A percentile compares a stretch with the other conserved stretches of the same genome.
Evolutionary conservation across 208 protist genomes (phyloP).

Genomic region (Leishmania mexicana): DNA sequence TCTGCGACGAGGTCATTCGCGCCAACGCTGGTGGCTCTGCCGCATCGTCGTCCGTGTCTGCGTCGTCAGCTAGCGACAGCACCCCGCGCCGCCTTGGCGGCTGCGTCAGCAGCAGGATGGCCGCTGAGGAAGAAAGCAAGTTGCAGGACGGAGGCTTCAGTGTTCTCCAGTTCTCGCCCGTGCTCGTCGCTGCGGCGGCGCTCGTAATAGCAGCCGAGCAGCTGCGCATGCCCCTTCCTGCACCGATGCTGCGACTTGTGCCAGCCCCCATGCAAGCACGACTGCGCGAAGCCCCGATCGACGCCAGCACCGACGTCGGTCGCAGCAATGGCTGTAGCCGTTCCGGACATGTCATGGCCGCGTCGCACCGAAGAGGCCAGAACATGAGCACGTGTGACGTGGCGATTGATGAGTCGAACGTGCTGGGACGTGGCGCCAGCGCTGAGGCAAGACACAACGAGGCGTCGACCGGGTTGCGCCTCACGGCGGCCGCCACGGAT

Average conservation of each 20-base stretch:
- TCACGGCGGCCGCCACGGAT: conserved; percentile 14
- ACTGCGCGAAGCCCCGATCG: conserved; percentile 17
- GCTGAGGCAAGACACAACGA: neutral
- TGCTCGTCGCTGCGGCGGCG: conserved; percentile 45
- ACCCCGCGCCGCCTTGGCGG: neutral
- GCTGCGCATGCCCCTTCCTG: conserved; percentile 39
- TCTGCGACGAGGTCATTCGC: conserved; percentile 50
- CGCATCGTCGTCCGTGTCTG: neutral
- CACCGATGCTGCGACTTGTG: conserved; percentile 39
- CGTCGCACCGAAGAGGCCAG: neutral
- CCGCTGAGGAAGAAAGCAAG: neutral
- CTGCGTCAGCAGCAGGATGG: neutral
- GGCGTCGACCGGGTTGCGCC: neutral
- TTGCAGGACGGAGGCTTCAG: conserved; percentile 7
- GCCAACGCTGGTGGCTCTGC: conserved; percentile 13
- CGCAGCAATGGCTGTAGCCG: neutral
- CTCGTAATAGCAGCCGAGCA: conserved; percentile 51
- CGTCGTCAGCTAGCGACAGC: conserved; percentile 9
- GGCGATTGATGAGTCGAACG: conserved; percentile 3
- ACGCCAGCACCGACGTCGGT: neutral
- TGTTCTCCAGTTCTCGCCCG: conserved; percentile 31
- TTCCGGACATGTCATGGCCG: neutral
- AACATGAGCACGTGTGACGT: neutral
- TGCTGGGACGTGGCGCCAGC: neutral
- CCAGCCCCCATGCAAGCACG: conserved; percentile 19